A percentile compares a stretch with the other conserved stretches of the same genome.
Evolutionary conservation across 1,284 basidiomycete species (phyloP).

Genomic region (Agroathelia rolfsii): DNA sequence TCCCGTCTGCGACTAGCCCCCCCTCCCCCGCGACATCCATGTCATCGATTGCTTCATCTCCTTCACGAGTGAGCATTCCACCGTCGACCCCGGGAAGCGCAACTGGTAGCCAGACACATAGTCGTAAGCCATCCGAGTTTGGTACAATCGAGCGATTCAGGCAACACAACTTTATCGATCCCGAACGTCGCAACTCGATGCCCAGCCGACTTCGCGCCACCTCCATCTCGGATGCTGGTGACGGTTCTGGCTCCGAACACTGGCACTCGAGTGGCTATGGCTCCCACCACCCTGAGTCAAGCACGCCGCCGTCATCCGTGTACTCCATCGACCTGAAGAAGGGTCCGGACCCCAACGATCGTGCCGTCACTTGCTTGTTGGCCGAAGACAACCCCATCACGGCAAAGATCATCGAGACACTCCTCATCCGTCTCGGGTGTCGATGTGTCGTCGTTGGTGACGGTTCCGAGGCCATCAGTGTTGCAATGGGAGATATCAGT

Average conservation of each 20-base stretch:
- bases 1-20: slow-evolving; percentile 52
- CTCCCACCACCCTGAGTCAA: slow-evolving; percentile 38
- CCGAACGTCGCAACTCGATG: slow-evolving; percentile 76
- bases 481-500: slow-evolving; percentile 95
- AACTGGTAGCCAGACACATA: slow-evolving; percentile 48
- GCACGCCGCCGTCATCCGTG: slow-evolving; percentile 68
- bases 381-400: slow-evolving; percentile 98
- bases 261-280: slow-evolving; percentile 57
- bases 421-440: slow-evolving; percentile 87
- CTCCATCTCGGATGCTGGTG: slow-evolving; percentile 70
- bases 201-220: slow-evolving; percentile 82
- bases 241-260: slow-evolving; percentile 66
- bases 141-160: slow-evolving; percentile 83
- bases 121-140: slow-evolving; percentile 77
- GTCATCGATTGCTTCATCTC: slow-evolving; percentile 87
- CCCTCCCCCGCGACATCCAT: slow-evolving; percentile 89
- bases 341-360: slow-evolving; percentile 61
- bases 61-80: slow-evolving; percentile 64
- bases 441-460: slow-evolving; percentile 90
- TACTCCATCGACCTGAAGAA: slow-evolving; percentile 67
- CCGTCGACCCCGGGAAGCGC: slow-evolving; percentile 61
- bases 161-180: slow-evolving; percentile 63
- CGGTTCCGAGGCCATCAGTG: slow-evolving; percentile 92
- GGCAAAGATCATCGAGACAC: slow-evolving; percentile 89
- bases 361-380: slow-evolving; percentile 82